Evolutionary conservation across 2,329 filamentous ascomycete genomes (phyloP).

Genomic region (Periconia digitata): DNA sequence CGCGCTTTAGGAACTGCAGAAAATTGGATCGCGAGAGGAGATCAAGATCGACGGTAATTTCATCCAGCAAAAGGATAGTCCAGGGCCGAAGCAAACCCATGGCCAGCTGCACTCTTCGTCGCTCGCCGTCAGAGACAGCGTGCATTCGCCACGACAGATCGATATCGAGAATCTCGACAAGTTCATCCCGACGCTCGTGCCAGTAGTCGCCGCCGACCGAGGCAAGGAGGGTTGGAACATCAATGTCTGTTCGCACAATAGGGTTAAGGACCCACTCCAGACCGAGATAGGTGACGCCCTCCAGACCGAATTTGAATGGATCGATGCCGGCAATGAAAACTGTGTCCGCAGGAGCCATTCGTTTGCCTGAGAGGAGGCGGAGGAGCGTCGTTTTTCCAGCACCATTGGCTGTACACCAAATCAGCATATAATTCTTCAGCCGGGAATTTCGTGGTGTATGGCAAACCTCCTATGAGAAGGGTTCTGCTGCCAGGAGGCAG

Average conservation of each 20-base stretch:
- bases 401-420: constrained; percentile 68
- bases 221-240: constrained; percentile 79
- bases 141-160: constrained; percentile 94
- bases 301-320: constrained; percentile 85
- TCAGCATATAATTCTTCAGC: constrained; percentile 5
- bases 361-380: constrained; percentile 91
- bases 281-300: constrained; percentile 95
- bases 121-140: constrained; percentile 89
- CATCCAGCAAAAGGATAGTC: constrained; percentile 87
- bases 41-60: constrained; percentile 96
- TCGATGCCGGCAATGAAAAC: constrained; percentile 82
- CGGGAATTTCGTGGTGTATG: constrained; percentile 28
- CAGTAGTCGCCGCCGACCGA: constrained; percentile 87
- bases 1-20: constrained; percentile 78
- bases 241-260: constrained; percentile 93
- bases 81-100: constrained; percentile 94
- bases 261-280: constrained; percentile 98
- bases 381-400: constrained; percentile 97
- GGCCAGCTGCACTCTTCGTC: constrained; percentile 86
- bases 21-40: constrained; percentile 84
- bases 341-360: constrained; percentile 75
- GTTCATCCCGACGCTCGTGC: constrained; percentile 78
- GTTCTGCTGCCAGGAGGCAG: constrained; percentile 84
- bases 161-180: constrained; percentile 86
- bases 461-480: constrained; percentile 79